Evolutionary conservation across 2,329 filamentous ascomycete genomes (phyloP).

Genomic region (Coniella vitis): DNA sequence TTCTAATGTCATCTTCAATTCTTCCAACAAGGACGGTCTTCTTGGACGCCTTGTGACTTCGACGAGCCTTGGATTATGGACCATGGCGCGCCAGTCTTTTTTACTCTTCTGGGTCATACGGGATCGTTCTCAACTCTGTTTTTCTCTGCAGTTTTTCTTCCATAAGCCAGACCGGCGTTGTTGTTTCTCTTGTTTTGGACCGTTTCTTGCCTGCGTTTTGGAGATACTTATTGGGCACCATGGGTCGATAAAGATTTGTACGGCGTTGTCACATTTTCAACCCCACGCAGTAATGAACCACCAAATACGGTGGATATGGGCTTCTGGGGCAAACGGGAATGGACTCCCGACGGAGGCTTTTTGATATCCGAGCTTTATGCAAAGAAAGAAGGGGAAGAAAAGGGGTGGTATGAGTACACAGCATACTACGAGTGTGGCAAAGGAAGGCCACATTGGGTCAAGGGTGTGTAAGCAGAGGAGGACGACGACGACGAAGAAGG

Average conservation of each 20-base stretch:
- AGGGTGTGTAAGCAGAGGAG: neutral
- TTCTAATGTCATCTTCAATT: conserved; percentile 11
- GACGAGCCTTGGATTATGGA: neutral
- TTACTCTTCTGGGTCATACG: neutral
- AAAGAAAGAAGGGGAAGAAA: neutral
- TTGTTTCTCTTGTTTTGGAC: neutral
- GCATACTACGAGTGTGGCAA: neutral
- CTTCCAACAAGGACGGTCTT: conserved; percentile 4
- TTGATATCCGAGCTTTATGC: conserved; percentile 7
- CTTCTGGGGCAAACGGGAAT: neutral
- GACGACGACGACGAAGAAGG: neutral
- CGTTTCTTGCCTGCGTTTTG: neutral
- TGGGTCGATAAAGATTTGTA: conserved; percentile 13
- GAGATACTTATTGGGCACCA: neutral
- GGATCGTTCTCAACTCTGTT: neutral
- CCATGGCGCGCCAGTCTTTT: conserved; percentile 6
- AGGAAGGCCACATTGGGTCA: neutral
- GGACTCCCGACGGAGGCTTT: neutral
- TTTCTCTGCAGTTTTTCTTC: neutral
- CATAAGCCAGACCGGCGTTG: conserved; percentile 7
- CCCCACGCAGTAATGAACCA: conserved; percentile 11
- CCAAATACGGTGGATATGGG: neutral
- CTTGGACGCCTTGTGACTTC: neutral
- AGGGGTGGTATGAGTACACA: neutral
- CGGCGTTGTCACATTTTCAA: conserved; percentile 6